Base-by-base conservation (phyloP, 768 basidiomycete species). In the Neoboletus magnificus region DNA sequence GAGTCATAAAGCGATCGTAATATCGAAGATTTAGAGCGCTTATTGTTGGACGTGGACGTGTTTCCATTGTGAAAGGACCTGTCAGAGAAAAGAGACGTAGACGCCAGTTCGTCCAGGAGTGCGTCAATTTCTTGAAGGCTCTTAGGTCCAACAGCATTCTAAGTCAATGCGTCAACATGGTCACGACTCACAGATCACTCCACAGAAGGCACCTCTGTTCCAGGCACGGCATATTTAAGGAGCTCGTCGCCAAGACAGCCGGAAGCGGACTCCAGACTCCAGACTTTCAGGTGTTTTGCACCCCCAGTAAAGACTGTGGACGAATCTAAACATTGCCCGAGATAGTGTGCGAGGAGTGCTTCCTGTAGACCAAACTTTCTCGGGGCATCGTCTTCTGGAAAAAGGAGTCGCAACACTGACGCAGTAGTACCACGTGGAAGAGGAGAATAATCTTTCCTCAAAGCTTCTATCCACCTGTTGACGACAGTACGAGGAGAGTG, bases 351-450 rank as follows among this genome's bases (percentile, higher is more conserved):
- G 20, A 95, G 76, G 33, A 72, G 77, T 15, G 75, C 72, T 73
- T 93, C 91, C 66, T 88, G 82, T 64, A 93, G 75, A 33, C 83
- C 82, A 62, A 87, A 95, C 67, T 83, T 83, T 23, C 94, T 77
- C 16, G 79, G 70, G 1, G 74, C 62, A 56, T 94, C 91, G 54
- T 91, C 84, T 57, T 94, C 86, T 0, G 94, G 93, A 65, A 94
- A 95, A n/a, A 96, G 73, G 5, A 93, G 70, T 8, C 84, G 81
- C 62, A 95, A 85, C 30, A 91, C 71, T 6, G 79, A 78, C 15
- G 77, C 74, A 10, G 85, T 82, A 0, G 83, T 85, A 5, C 80
- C 77, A 0, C 66, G 65, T 0, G 82, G 80, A 22, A 87, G 69
- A 15, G 83, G 81, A 13, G 70, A 65, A 62, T 77, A 82, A 16